Percentiles rank a stretch among this genome's conserved stretches.
Evolutionary conservation across 78 protist species (phyloP).

Genomic region (Protostelium mycophagum): DNA sequence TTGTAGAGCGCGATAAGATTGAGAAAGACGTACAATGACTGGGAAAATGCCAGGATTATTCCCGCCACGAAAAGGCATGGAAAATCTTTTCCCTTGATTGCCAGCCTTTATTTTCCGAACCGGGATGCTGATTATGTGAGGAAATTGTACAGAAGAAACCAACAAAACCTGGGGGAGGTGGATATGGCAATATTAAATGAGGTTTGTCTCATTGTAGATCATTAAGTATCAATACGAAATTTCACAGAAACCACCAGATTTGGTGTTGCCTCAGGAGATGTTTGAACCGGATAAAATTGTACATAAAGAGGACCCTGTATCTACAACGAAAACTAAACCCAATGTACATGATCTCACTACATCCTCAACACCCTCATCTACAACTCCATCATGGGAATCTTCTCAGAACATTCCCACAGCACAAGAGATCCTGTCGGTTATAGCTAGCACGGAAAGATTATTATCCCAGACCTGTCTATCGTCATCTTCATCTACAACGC

Average conservation of each 20-base stretch:
- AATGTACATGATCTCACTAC: background rate
- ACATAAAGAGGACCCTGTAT: background rate
- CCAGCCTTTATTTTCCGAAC: background rate
- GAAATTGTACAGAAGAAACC: background rate
- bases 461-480: too few species aligned
- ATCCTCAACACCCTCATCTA: background rate
- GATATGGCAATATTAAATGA: background rate
- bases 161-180: too few species aligned
- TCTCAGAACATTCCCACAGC: too few species aligned
- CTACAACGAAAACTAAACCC: background rate
- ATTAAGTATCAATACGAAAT: too few species aligned
- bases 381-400: background rate
- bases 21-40: too few species aligned
- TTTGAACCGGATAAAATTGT: background rate
- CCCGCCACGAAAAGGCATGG: too few species aligned
- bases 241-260: background rate
- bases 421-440: too few species aligned
- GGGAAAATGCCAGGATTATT: too few species aligned
- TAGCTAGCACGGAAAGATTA: too few species aligned
- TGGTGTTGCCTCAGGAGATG: background rate
- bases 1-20: too few species aligned
- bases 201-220: background rate
- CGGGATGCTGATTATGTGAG: background rate
- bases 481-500: too few species aligned
- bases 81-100: too few species aligned